phyloP scores from a whole-genome alignment of 2,329 filamentous ascomycete genomes.

The Ilyonectria sp. region DNA sequence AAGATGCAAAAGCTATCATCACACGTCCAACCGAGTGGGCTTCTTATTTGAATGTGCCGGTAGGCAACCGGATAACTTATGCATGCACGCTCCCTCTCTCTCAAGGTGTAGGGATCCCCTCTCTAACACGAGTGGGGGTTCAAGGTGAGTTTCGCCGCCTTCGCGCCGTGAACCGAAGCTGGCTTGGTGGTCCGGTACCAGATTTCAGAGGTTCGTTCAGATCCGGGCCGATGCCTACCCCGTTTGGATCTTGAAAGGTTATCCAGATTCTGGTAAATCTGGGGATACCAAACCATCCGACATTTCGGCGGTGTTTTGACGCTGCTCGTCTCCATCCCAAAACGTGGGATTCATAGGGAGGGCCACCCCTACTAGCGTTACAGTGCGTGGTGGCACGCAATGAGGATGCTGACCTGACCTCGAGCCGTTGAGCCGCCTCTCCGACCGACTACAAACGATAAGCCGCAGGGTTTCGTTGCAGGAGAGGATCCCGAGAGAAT shows the following conservation, averaged over 20 bases:
- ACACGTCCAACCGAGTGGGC: slow-evolving; percentile 23
- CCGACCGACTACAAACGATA: slow-evolving; percentile 31
- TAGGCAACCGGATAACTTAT: slow-evolving; percentile 23
- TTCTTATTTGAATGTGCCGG: slow-evolving; percentile 33
- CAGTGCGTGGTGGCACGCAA: slow-evolving; percentile 29
- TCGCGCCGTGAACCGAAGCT: slow-evolving; percentile 10
- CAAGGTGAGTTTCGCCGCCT: slow-evolving; percentile 11
- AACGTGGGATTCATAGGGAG: slow-evolving; percentile 35
- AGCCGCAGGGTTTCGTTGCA: slow-evolving; percentile 18
- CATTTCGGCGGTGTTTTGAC: slow-evolving; percentile 8
- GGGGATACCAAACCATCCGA: slow-evolving; percentile 14
- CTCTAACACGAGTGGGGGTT: slow-evolving; percentile 31
- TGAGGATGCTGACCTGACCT: slow-evolving; percentile 35
- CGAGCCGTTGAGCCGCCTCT: slow-evolving; percentile 31
- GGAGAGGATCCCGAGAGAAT: slow-evolving; percentile 32
- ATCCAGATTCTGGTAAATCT: slow-evolving; percentile 20
- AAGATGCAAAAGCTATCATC: slow-evolving; percentile 24
- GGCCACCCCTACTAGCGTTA: slow-evolving; percentile 43
- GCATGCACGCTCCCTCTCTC: slow-evolving; percentile 21
- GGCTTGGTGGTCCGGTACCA: slow-evolving; percentile 11
- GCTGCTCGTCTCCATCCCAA: slow-evolving; percentile 27
- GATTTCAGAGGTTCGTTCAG: slow-evolving; percentile 13
- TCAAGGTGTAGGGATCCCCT: slow-evolving; percentile 37
- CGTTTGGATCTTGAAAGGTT: slow-evolving; percentile 25
- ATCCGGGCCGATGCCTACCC: slow-evolving; percentile 27